Base-by-base conservation (phyloP, 2,329 filamentous ascomycete genomes). In the Boeremia lycopersici region DNA sequence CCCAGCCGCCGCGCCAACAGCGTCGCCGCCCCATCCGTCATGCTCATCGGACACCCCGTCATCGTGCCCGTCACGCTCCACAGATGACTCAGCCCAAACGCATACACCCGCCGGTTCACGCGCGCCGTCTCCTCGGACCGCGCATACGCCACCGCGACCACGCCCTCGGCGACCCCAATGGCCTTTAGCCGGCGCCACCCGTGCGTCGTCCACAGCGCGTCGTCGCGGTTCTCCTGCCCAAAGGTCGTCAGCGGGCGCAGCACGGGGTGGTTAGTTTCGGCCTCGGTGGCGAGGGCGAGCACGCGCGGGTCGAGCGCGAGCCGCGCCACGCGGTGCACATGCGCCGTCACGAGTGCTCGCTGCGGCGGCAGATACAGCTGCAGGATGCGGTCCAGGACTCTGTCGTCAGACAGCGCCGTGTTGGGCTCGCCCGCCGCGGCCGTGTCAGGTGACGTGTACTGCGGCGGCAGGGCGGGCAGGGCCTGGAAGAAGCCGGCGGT, bases 171-270 rank as follows among this genome's bases (percentile, higher is more conserved):
- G 13, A 84, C 80, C 0, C 86, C 85, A 61, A 86, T 83, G 1
- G 80, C 77, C 60, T 87, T 85, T 2, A 89, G 76, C 35, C 79
- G 77, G 34, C 81, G 78, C 89, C 89, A 91, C 26, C 89, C 88
- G 59, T 87, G 82, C 0, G 82, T 81, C 0, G 87, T 87, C 31
- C 89, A 78, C 1, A 91, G 75, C 30, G 85, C 81, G 41, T 84
- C 82, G 6, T 76, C 81, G 5, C 56, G 62, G 44, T 82, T 82
- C 45, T 79, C 78, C 33, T 60, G 52, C 1, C 88, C 87, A 68
- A 89, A 89, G 0, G 83, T 82, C 64, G 87, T 83, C 10, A 84
- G 78, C 1, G 84, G 82, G 36, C 80, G 80, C 3, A 90, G 72
- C 29, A 85, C 84, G 0, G 87, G 87, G 39, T 83, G 81, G 59